Evolutionary conservation across 345 rosid genomes (phyloP).

Genomic region (Ceriops tagal): DNA sequence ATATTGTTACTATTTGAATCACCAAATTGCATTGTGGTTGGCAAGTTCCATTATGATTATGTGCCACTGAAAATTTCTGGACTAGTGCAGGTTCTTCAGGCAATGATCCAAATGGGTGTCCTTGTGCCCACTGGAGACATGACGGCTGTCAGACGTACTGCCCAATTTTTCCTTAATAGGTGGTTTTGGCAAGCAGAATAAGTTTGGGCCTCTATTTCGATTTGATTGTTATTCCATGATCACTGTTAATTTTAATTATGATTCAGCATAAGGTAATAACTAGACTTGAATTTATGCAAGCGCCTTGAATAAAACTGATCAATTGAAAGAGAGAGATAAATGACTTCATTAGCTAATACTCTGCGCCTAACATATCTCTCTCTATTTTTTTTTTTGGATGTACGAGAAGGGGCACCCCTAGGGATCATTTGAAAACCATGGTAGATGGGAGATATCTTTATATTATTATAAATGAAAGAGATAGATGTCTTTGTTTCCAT

Average conservation of each 20-base stretch:
- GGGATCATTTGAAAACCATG: background rate
- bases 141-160: constrained; percentile 94
- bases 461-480: too few species aligned
- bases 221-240: background rate
- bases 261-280: background rate
- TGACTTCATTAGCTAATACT: too few species aligned
- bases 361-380: too few species aligned
- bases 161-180: constrained; percentile 93
- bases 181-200: constrained; percentile 19
- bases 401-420: background rate
- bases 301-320: background rate
- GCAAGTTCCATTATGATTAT: constrained; percentile 3
- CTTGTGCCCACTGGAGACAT: constrained; percentile 98
- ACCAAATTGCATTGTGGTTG: constrained; percentile 7
- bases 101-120: constrained; percentile 99
- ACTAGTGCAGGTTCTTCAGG: constrained; percentile 64
- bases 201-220: background rate
- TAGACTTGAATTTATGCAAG: background rate
- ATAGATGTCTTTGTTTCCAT: too few species aligned
- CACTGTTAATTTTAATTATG: background rate
- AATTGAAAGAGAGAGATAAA: too few species aligned
- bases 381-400: background rate
- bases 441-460: background rate
- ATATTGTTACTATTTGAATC: background rate
- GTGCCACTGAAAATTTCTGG: background rate